A percentile compares a stretch with the other conserved stretches of the same genome.
Evolutionary conservation across 2,329 filamentous ascomycete species (phyloP).

Genomic region (Leptographium wingfieldii): DNA sequence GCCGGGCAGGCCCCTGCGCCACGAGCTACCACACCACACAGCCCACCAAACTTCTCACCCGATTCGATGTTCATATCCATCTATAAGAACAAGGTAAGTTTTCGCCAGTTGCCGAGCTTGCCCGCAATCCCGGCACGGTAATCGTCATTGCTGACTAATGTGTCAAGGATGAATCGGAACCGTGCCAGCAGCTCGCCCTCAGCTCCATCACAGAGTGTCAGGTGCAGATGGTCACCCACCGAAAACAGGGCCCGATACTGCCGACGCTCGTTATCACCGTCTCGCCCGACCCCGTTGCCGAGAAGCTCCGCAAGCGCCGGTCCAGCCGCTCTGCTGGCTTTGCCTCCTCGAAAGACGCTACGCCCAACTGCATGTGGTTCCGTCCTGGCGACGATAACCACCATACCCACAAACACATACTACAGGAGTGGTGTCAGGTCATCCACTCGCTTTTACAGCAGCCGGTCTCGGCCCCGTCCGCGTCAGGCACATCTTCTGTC

Average conservation of each 20-base stretch:
- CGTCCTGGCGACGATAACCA: conserved; percentile 36
- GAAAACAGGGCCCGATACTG: conserved; percentile 46
- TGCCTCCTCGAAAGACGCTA: conserved; percentile 36
- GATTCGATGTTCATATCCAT: conserved; percentile 39
- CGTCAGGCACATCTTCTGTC: conserved; percentile 10
- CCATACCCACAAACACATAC: conserved; percentile 22
- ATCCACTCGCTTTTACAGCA: conserved; percentile 31
- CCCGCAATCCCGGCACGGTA: background rate
- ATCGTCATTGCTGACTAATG: conserved; percentile 5
- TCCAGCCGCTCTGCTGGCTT: conserved; percentile 51
- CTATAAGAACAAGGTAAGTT: conserved; percentile 43
- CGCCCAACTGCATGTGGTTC: conserved; percentile 41
- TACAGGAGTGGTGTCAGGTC: conserved; percentile 48
- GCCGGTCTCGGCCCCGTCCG: background rate
- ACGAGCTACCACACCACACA: conserved; percentile 21
- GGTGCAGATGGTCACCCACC: conserved; percentile 45
- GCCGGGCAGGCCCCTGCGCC: conserved; percentile 11
- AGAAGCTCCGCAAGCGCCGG: conserved; percentile 50
- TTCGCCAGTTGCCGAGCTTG: background rate
- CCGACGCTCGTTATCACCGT: conserved; percentile 48
- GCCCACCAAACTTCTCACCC: conserved; percentile 12
- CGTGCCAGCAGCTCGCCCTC: conserved; percentile 39
- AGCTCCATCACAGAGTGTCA: conserved; percentile 42
- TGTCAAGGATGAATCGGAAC: conserved; percentile 38
- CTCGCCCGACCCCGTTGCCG: conserved; percentile 34